Evolutionary conservation across 2,329 filamentous ascomycete species (phyloP), one percentile per base, ranked within the genome.

Genomic region (Botrytis fabae): DNA sequence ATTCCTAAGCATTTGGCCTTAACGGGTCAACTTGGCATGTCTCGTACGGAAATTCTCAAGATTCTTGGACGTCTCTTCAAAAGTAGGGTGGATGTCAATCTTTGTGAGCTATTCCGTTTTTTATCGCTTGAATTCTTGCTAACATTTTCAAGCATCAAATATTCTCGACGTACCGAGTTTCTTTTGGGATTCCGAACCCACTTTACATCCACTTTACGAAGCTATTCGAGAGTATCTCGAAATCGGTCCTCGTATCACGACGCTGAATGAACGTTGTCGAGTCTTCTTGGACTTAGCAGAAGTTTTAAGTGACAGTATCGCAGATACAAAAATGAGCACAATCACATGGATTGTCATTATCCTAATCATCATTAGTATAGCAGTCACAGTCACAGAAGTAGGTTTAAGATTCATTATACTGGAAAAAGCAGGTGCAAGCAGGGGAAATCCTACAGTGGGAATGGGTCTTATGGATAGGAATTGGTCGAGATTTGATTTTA

Each of bases 341-440:
- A 97, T 98, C 81, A 99, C 96, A 1, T 98, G 95, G 95, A 98
- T 99, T 82, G 92, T 98, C 82, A 99, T 99, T 79, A 87, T 97
- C 63, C 88, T 99, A 63, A 99, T 99, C 80, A 83, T 97, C 64
- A 85, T 98, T 77, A 95, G 92, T 80, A 98, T 99, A 79, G 85
- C 94, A 70, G 94, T 99, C 70, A 98, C 96, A 2, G 92, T 93
- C 69, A 91, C 92, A 5, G 96, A 99, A 83, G 95, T 98, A 14
- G 89, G 92, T 71, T 85, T 99, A 69, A 88, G 96, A 10, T 98
- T 98, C 80, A 90, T 87, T 42, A 92, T 97, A 71, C 83, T 97
- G 69, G 80, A 81, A 35, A 84, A 82, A 76, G 78, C 63, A 32
- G 76, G 75, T 38, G 62, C 63, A 42, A 75, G 74, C 46, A 66